A percentile compares a stretch with the other conserved stretches of the same genome.
Evolutionary conservation across 768 basidiomycete species (phyloP).

Genomic region (Rhodotorula paludigena): DNA sequence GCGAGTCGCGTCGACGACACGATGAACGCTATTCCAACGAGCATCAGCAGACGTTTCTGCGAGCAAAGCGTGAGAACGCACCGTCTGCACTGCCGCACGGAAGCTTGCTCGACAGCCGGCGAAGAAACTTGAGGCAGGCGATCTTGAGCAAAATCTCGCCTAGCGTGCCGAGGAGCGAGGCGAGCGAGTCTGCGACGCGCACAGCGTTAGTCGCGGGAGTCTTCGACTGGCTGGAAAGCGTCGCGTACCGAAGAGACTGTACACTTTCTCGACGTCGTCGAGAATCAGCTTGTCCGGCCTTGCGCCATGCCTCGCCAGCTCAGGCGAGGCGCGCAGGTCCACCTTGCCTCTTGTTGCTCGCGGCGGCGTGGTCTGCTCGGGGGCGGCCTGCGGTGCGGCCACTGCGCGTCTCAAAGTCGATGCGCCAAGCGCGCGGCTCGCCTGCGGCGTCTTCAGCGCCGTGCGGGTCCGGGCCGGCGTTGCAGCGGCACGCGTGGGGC

Average conservation of each 20-base stretch:
- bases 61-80: not conserved
- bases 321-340: conserved; percentile 6
- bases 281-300: conserved; percentile 4
- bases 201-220: not conserved
- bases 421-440: not conserved
- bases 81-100: too few species aligned
- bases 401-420: too few species aligned
- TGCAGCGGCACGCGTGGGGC: conserved; percentile 5
- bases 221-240: too few species aligned
- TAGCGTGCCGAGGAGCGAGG: conserved; percentile 63
- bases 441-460: not conserved
- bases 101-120: conserved; percentile 50
- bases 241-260: conserved; percentile 38
- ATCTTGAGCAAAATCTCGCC: conserved; percentile 64
- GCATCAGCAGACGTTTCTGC: too few species aligned
- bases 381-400: not conserved
- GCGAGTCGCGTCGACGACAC: conserved; percentile 66
- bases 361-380: conserved; percentile 32
- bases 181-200: conserved; percentile 41
- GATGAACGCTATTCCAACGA: conserved; percentile 56
- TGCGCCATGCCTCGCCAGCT: not conserved
- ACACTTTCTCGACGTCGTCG: conserved; percentile 34
- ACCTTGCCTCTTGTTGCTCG: not conserved
- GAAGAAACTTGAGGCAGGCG: conserved; percentile 61
- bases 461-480: not conserved